Conservation (phyloP, 1,139 yeast species). For the Candida albicans region DNA sequence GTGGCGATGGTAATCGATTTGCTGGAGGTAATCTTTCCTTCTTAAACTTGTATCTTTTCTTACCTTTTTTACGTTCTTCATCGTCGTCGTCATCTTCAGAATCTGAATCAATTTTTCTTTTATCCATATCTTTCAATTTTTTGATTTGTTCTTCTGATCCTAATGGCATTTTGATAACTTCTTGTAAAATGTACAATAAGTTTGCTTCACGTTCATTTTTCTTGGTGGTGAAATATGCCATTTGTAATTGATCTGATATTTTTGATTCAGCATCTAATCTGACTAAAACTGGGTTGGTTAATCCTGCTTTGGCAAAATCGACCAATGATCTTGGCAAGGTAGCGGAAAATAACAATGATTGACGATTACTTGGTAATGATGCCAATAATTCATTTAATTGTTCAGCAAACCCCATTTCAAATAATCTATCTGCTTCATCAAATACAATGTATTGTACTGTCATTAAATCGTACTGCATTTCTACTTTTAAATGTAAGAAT, state of each 20-base stretch:
- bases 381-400: slow-evolving; percentile 89
- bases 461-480: slow-evolving; percentile 84
- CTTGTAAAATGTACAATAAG: slow-evolving; percentile 70
- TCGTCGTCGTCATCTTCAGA: slow-evolving; percentile 40
- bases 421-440: slow-evolving; percentile 97
- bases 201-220: slow-evolving; percentile 90
- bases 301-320: slow-evolving; percentile 96
- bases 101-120: slow-evolving; percentile 41
- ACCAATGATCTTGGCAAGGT: slow-evolving; percentile 90
- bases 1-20: slow-evolving; percentile 76
- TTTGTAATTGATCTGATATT: slow-evolving; percentile 84
- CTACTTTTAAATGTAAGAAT: slow-evolving; percentile 90
- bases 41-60: slow-evolving; percentile 41
- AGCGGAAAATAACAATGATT: slow-evolving; percentile 89
- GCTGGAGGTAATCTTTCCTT: slow-evolving; percentile 73
- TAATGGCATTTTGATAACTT: slow-evolving; percentile 79
- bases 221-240: slow-evolving; percentile 82
- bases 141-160: slow-evolving; percentile 67
- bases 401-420: slow-evolving; percentile 96
- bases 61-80: slow-evolving; percentile 20
- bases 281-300: slow-evolving; percentile 86
- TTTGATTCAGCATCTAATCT: slow-evolving; percentile 91
- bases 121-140: slow-evolving; percentile 49
- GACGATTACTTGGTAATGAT: slow-evolving; percentile 78
- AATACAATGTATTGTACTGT: slow-evolving; percentile 88